Conservation (phyloP, 2,329 filamentous ascomycete species). For the Penicillium sp. region DNA sequence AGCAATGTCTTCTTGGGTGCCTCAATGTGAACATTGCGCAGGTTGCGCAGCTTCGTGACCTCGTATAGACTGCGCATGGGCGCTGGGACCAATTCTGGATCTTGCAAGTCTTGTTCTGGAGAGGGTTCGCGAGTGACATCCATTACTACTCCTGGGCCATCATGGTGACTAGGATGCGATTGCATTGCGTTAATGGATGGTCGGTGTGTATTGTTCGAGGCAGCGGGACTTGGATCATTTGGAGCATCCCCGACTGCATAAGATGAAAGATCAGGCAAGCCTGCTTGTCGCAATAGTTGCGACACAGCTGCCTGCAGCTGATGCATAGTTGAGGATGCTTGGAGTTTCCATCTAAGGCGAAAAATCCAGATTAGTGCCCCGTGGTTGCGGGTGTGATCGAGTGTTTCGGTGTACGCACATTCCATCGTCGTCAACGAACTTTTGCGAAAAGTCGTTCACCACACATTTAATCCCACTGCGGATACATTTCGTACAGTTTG, state of each 20-base stretch:
- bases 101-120: conserved; percentile 43
- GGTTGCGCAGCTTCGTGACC: conserved; percentile 51
- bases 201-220: conserved; percentile 29
- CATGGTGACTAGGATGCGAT: conserved; percentile 27
- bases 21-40: conserved; percentile 39
- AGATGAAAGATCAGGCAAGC: conserved; percentile 43
- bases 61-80: conserved; percentile 58
- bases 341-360: conserved; percentile 45
- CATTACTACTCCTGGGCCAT: conserved; percentile 32
- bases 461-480: conserved; percentile 54
- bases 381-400: background rate
- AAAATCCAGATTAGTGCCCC: background rate
- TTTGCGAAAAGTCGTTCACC: conserved; percentile 58
- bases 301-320: conserved; percentile 48
- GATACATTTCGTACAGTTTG: conserved; percentile 51
- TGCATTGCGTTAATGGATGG: conserved; percentile 29
- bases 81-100: conserved; percentile 47
- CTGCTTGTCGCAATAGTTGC: conserved; percentile 45
- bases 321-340: conserved; percentile 42
- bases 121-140: conserved; percentile 50
- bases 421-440: conserved; percentile 55
- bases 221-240: conserved; percentile 27
- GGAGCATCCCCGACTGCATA: conserved; percentile 33
- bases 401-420: conserved; percentile 39
- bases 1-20: conserved; percentile 39